Conservation (phyloP, 768 basidiomycete species). For the Boletus edulis region DNA sequence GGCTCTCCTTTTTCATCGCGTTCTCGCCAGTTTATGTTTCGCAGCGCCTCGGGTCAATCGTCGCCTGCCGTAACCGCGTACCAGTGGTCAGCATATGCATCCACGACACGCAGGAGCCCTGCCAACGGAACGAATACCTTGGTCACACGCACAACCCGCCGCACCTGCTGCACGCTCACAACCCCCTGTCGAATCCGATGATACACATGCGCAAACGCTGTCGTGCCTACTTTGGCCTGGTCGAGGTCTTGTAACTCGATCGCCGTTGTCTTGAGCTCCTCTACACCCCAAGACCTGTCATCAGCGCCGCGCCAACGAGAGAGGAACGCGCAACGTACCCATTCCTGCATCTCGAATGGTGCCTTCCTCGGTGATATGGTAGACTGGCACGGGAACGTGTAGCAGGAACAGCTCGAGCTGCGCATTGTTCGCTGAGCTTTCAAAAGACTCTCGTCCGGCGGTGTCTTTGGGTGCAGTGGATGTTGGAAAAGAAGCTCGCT, state of each 20-base stretch:
- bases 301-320: no score
- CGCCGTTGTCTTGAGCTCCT: no score
- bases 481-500: slow-evolving; percentile 95
- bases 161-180: slow-evolving; percentile 62
- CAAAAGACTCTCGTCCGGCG: slow-evolving; percentile 83
- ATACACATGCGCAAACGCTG: no score
- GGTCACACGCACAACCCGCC: slow-evolving; percentile 58
- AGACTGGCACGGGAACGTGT: no score
- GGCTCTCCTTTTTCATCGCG: slow-evolving; percentile 76
- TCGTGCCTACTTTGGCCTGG: slow-evolving; percentile 57
- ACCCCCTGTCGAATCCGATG: slow-evolving; percentile 10
- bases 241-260: no score
- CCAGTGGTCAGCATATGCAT: no score
- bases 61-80: slow-evolving; percentile 38
- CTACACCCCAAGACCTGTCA: no score
- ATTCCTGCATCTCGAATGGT: no score
- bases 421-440: slow-evolving; percentile 73
- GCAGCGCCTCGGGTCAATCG: slow-evolving; percentile 62
- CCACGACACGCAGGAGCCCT: no score
- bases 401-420: no score
- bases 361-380: no score
- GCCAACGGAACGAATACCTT: slow-evolving; percentile 31
- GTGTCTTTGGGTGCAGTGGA: slow-evolving; percentile 90
- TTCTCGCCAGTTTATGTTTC: slow-evolving; percentile 70
- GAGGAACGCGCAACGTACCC: no score